Conservation (phyloP, 2,329 filamentous ascomycete species). For the Trichoderma lentiforme region DNA sequence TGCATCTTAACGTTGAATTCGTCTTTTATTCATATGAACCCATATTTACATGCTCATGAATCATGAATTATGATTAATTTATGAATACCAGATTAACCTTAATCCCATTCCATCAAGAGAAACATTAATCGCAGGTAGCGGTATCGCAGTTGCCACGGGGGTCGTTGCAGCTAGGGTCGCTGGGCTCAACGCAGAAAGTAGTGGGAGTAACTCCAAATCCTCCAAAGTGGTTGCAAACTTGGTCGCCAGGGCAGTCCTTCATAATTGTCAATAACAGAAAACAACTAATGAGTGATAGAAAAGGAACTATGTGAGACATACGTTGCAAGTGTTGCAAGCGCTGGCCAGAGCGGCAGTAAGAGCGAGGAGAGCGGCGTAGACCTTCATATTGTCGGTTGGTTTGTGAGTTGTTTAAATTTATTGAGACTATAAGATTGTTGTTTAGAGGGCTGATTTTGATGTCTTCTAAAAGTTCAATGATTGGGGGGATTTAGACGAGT, state of each 20-base stretch:
- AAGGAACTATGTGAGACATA: not conserved
- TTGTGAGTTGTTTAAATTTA: not conserved
- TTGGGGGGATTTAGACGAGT: not conserved
- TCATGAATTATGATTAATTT: not conserved
- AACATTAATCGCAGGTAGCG: not conserved
- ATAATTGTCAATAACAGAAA: not conserved
- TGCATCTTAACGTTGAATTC: not conserved
- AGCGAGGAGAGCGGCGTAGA: not conserved
- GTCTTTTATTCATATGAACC: not conserved
- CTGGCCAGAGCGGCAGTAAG: slow-evolving; percentile 7
- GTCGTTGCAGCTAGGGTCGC: slow-evolving; percentile 13
- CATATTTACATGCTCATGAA: not conserved
- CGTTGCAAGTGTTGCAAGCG: slow-evolving; percentile 14
- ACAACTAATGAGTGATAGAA: too few relatives aligned
- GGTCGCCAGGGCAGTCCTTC: slow-evolving; percentile 11
- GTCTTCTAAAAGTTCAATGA: not conserved
- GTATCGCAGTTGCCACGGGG: slow-evolving; percentile 2
- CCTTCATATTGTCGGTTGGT: slow-evolving; percentile 1
- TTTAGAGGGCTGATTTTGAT: not conserved
- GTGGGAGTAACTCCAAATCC: slow-evolving; percentile 2
- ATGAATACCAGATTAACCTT: not conserved
- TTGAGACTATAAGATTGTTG: not conserved
- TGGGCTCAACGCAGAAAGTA: slow-evolving; percentile 13
- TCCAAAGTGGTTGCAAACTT: slow-evolving; percentile 17
- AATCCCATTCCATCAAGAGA: not conserved